Percentiles rank a stretch among this genome's conserved stretches.
Conservation (phyloP, 352 stramenopile species). For the Pythium oligandrum region DNA sequence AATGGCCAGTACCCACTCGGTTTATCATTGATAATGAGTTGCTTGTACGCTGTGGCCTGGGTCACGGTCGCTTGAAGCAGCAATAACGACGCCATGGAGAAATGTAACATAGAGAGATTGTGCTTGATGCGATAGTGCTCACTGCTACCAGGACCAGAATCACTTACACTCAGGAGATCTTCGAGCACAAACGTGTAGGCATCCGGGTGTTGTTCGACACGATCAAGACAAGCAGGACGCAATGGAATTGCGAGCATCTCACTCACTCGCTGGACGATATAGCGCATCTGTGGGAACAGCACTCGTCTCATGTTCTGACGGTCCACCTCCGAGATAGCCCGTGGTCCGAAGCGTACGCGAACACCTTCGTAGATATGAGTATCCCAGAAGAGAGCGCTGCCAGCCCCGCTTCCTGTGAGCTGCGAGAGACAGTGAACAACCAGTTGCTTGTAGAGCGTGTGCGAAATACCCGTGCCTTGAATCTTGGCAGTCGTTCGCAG, state of each 20-base stretch:
- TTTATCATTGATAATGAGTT: conserved; percentile 57
- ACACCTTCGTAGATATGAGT: conserved; percentile 74
- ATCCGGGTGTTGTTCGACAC: conserved; percentile 44
- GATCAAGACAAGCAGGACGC: conserved; percentile 27
- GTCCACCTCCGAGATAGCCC: conserved; percentile 71
- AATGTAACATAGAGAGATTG: conserved; percentile 82
- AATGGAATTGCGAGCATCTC: conserved; percentile 65
- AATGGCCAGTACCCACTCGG: conserved; percentile 86
- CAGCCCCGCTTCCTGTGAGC: conserved; percentile 46
- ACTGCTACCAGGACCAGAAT: conserved; percentile 22
- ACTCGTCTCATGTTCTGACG: conserved; percentile 63
- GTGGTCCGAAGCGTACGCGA: conserved; percentile 58
- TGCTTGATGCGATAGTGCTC: conserved; percentile 68
- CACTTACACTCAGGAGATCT: conserved; percentile 34
- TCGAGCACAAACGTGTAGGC: conserved; percentile 74
- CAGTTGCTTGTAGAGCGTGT: conserved; percentile 40
- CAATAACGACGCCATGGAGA: conserved; percentile 84
- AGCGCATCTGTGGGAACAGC: conserved; percentile 39
- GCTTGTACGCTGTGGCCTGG: conserved; percentile 77
- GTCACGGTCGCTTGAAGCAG: conserved; percentile 68
- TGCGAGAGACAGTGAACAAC: conserved; percentile 61
- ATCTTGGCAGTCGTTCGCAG: conserved; percentile 40
- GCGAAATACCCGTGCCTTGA: conserved; percentile 34
- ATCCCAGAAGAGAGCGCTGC: conserved; percentile 69
- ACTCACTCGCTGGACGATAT: conserved; percentile 43